phyloP scores from a whole-genome alignment of 1,284 basidiomycete species.

The Gymnopus androsaceus region DNA sequence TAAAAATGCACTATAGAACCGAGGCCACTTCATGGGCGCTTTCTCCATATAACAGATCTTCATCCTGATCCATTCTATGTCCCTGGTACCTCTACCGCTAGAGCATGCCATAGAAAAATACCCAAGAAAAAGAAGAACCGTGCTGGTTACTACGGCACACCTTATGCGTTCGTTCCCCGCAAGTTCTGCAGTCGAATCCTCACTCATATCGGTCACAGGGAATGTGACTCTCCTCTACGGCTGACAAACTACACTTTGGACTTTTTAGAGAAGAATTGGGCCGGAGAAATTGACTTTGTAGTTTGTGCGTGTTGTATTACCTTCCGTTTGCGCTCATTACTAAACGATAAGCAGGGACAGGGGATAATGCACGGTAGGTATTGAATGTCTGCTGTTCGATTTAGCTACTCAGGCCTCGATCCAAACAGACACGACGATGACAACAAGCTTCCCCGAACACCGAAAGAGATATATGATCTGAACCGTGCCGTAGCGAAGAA shows the following conservation, averaged over 20 bases:
- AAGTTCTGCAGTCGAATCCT: conserved; percentile 7
- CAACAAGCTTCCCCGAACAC: conserved; percentile 75
- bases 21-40: conserved; percentile 67
- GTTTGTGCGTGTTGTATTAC: conserved; percentile 57
- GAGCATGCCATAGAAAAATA: conserved; percentile 67
- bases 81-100: conserved; percentile 48
- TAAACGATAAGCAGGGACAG: conserved; percentile 66
- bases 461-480: conserved; percentile 77
- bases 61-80: conserved; percentile 75
- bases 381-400: background rate
- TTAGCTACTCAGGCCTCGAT: background rate
- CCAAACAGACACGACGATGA: conserved; percentile 91
- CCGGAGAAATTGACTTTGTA: conserved; percentile 86
- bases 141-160: conserved; percentile 60
- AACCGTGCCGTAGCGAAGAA: conserved; percentile 70
- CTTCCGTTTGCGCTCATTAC: conserved; percentile 10
- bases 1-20: conserved; percentile 33
- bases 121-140: conserved; percentile 55
- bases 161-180: conserved; percentile 52
- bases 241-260: conserved; percentile 84
- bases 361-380: conserved; percentile 83
- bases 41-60: conserved; percentile 78
- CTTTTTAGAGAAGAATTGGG: conserved; percentile 81
- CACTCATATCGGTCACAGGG: conserved; percentile 45
- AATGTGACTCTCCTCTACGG: conserved; percentile 83